Percentiles rank a stretch among this genome's conserved stretches.
Conservation (phyloP, 2,329 filamentous ascomycete genomes). For the Colletotrichum karsti region DNA sequence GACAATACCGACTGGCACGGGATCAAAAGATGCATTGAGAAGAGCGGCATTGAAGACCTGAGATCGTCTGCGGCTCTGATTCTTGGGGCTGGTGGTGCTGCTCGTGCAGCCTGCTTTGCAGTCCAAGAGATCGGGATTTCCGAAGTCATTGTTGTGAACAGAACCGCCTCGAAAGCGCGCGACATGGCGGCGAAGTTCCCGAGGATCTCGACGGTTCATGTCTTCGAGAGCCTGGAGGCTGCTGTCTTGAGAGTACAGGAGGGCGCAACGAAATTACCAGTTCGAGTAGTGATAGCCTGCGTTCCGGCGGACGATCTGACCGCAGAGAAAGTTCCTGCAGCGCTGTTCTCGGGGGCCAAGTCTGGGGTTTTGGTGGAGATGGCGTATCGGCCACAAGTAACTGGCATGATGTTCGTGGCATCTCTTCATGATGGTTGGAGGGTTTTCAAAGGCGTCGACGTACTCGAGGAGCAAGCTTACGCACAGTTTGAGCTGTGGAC, state of each 20-base stretch:
- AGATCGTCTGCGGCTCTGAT: background rate
- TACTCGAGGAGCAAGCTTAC: background rate
- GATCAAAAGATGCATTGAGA: background rate
- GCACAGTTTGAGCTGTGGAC: background rate
- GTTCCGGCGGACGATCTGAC: background rate
- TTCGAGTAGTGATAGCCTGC: background rate
- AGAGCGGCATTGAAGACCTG: background rate
- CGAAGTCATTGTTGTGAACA: background rate
- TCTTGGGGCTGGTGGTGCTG: background rate
- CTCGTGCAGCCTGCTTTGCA: background rate
- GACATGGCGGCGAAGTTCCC: background rate
- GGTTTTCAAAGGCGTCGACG: background rate
- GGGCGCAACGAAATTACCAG: background rate
- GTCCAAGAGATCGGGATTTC: background rate
- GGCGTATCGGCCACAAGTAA: background rate
- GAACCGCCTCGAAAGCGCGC: background rate
- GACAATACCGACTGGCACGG: constrained; percentile 7
- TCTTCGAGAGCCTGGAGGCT: background rate
- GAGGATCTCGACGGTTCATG: background rate
- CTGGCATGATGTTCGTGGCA: background rate
- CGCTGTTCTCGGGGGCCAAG: background rate
- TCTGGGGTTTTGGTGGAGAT: background rate
- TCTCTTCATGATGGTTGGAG: background rate
- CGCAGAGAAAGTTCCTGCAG: background rate
- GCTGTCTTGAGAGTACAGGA: background rate